phyloP scores from a whole-genome alignment of 345 rosid genomes.

The Eucalyptus cloeziana region DNA sequence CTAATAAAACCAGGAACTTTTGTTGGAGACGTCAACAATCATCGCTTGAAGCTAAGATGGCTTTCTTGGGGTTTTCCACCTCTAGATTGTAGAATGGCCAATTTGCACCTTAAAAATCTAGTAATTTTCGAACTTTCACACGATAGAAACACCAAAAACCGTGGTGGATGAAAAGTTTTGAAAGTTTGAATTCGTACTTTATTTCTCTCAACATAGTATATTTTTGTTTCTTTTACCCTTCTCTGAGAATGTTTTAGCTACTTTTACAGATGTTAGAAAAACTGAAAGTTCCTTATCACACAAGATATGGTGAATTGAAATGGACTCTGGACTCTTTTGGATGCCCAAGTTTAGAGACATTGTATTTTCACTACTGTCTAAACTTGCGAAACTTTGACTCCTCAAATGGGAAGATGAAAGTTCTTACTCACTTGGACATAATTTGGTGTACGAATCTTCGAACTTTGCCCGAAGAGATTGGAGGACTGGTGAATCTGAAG shows the following conservation, averaged over 20 bases:
- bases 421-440: neutral
- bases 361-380: neutral
- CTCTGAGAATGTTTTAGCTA: accelerated
- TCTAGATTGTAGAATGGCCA: neutral
- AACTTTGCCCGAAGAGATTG: neutral
- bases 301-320: accelerated
- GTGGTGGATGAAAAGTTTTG: neutral
- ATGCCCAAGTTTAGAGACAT: accelerated
- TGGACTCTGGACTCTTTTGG: too few species aligned
- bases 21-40: neutral
- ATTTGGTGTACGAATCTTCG: accelerated
- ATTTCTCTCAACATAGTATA: neutral
- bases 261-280: neutral
- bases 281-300: neutral
- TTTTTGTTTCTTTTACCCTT: neutral
- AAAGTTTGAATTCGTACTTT: neutral
- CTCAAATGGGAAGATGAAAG: neutral
- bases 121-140: neutral
- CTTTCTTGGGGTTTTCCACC: neutral
- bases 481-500: accelerated
- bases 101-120: neutral
- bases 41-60: neutral
- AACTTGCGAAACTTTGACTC: neutral
- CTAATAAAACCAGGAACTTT: neutral
- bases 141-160: neutral